Conservation (phyloP, 1,139 yeast species). For the Blastobotrys arbuscula region DNA sequence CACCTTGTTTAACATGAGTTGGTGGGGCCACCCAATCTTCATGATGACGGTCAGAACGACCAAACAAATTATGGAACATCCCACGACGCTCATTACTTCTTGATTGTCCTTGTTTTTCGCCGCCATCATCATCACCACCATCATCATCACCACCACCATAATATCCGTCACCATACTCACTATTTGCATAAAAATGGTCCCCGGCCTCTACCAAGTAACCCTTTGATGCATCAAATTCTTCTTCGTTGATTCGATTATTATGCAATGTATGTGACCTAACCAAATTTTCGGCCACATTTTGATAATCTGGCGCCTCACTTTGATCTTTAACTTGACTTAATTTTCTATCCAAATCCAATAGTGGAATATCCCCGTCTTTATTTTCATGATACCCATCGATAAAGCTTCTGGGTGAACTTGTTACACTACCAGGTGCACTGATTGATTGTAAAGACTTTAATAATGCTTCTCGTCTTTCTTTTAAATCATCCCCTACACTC, state of each 20-base stretch:
- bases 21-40: conserved; percentile 66
- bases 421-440: conserved; percentile 6
- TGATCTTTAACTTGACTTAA: conserved; percentile 16
- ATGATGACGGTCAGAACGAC: conserved; percentile 10
- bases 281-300: conserved; percentile 24
- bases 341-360: conserved; percentile 24
- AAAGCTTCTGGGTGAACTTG: neutral
- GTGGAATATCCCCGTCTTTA: conserved; percentile 22
- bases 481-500: conserved; percentile 11
- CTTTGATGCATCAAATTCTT: conserved; percentile 5
- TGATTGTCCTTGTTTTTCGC: neutral
- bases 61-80: neutral
- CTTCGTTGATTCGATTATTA: neutral
- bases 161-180: neutral
- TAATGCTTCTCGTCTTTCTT: conserved; percentile 12
- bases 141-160: neutral
- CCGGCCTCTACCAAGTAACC: conserved; percentile 8
- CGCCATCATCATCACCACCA: neutral
- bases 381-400: neutral
- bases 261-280: conserved; percentile 24
- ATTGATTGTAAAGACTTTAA: conserved; percentile 4
- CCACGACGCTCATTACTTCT: neutral
- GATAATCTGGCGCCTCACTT: conserved; percentile 19
- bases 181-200: conserved; percentile 1
- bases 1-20: conserved; percentile 71